A percentile compares a stretch with the other conserved stretches of the same genome.
These are phyloP conservation scores for Fusarium decemcellulare DNA, from an alignment of 2,329 filamentous ascomycete species.

Conservation along the genomic window DNA sequence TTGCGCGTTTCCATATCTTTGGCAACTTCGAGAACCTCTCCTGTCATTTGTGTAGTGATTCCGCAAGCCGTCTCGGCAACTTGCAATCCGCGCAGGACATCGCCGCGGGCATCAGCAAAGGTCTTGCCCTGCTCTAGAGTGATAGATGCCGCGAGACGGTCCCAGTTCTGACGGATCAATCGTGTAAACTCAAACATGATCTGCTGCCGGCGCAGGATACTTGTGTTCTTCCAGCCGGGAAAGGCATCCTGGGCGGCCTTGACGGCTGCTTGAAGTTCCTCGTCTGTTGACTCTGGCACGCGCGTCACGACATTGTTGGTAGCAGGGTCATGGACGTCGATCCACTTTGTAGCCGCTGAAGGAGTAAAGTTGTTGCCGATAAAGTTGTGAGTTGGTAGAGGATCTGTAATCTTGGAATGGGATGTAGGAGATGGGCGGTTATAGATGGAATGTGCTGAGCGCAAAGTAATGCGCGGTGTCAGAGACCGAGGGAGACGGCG, in stretches of 20 bases:
- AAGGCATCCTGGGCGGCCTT: constrained; percentile 79
- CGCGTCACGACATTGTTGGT: constrained; percentile 84
- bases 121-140: constrained; percentile 85
- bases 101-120: constrained; percentile 79
- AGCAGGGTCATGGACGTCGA: constrained; percentile 83
- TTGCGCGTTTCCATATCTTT: constrained; percentile 85
- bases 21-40: constrained; percentile 81
- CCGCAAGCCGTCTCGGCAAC: constrained; percentile 81
- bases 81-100: constrained; percentile 80
- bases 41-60: constrained; percentile 79
- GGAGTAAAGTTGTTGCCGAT: constrained; percentile 79
- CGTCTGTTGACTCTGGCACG: constrained; percentile 76
- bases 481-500: constrained; percentile 18
- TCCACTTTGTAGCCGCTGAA: constrained; percentile 77
- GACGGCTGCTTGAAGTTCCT: constrained; percentile 76
- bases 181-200: constrained; percentile 83
- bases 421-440: constrained; percentile 25
- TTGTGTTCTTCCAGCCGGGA: constrained; percentile 75
- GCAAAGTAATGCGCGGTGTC: constrained; percentile 16
- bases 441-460: constrained; percentile 22
- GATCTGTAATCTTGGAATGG: constrained; percentile 58
- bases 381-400: constrained; percentile 79
- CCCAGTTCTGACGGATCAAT: constrained; percentile 81
- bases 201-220: constrained; percentile 76
- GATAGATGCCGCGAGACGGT: constrained; percentile 79